Evolutionary conservation across 257 asterid genomes (phyloP).

Genomic region (Rehmannia glutinosa): DNA sequence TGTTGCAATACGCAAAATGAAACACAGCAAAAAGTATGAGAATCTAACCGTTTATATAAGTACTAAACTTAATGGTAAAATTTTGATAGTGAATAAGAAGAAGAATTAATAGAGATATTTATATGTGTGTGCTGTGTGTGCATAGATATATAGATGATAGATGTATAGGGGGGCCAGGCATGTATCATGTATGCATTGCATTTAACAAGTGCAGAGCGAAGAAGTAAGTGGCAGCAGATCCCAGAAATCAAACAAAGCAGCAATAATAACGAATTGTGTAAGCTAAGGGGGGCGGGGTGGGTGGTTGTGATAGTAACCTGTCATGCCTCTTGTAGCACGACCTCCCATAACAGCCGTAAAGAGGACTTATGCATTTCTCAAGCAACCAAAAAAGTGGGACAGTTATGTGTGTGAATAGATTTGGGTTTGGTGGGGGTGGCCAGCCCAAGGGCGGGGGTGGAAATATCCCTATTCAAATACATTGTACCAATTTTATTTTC

Average conservation of each 20-base stretch:
- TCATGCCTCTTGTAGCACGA: conserved; percentile 19
- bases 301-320: conserved; percentile 27
- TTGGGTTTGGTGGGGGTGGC: background rate
- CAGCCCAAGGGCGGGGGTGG: no score
- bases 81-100: no score
- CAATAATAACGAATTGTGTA: conserved; percentile 36
- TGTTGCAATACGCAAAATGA: no score
- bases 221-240: conserved; percentile 49
- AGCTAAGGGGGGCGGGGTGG: background rate
- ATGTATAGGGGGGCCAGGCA: background rate
- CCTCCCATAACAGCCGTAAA: conserved; percentile 36
- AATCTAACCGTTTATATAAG: no score
- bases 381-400: background rate
- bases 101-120: no score
- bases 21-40: no score
- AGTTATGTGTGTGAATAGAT: background rate
- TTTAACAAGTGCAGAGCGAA: conserved; percentile 27
- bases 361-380: conserved; percentile 16
- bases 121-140: no score
- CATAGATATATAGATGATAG: no score
- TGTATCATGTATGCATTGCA: background rate
- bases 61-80: no score
- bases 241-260: conserved; percentile 34
- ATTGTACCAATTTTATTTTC: no score
- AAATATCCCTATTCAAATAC: no score